phyloP scores from a whole-genome alignment of 164 flowering plant species.

The Echeveria elegans region DNA sequence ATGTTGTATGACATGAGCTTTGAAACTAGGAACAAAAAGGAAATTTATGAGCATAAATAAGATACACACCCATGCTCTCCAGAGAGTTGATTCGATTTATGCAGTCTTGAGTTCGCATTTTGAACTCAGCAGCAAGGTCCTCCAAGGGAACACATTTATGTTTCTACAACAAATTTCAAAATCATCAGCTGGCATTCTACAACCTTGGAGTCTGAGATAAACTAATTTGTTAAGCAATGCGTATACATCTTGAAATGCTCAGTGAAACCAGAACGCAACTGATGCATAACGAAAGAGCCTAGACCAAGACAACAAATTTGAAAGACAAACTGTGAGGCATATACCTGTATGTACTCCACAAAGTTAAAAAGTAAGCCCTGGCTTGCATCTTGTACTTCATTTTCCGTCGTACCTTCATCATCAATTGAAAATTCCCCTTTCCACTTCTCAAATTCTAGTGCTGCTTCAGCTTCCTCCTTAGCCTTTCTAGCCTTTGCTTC shows the following conservation, averaged over 20 bases:
- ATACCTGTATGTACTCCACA: constrained; percentile 94
- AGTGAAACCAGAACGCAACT: not conserved
- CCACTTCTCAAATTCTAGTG: constrained; percentile 91
- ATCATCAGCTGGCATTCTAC: constrained; percentile 1
- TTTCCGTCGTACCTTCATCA: constrained; percentile 86
- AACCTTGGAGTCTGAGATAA: not conserved
- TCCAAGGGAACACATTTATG: constrained; percentile 90
- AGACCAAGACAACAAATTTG: not conserved
- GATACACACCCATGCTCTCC: constrained; percentile 68
- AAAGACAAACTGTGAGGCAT: not conserved
- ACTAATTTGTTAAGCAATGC: not conserved
- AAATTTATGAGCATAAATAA: not conserved
- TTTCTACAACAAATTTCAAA: constrained; percentile 43
- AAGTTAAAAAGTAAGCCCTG: constrained; percentile 78
- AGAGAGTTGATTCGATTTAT: constrained; percentile 79
- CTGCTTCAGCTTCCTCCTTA: constrained; percentile 91
- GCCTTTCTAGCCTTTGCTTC: constrained; percentile 79
- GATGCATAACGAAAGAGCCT: not conserved
- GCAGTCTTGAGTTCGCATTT: constrained; percentile 94
- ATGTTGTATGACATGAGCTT: not conserved
- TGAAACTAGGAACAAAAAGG: not conserved
- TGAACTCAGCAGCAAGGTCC: constrained; percentile 97
- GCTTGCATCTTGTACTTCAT: constrained; percentile 70
- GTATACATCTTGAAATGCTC: not conserved
- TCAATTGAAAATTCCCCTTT: constrained; percentile 92